phyloP scores from a whole-genome alignment of 768 basidiomycete genomes.

The Calocera viscosa region DNA sequence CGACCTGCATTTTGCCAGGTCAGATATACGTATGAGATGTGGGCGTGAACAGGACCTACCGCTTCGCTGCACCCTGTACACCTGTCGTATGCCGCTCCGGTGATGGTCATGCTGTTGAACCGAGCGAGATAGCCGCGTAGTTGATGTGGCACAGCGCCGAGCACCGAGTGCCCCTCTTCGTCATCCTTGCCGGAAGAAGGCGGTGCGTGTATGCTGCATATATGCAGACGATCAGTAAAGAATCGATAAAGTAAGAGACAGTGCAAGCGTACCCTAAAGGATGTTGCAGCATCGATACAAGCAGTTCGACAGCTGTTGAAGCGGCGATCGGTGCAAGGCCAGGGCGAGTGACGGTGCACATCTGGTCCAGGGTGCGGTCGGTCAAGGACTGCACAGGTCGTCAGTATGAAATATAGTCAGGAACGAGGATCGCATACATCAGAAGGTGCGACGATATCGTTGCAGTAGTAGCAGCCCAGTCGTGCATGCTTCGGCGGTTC shows the following conservation, averaged over 20 bases:
- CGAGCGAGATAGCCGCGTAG: conserved; percentile 80
- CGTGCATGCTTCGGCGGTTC: conserved; percentile 19
- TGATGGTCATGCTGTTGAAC: conserved; percentile 72
- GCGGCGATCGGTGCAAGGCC: conserved; percentile 88
- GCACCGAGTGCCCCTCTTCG: conserved; percentile 37
- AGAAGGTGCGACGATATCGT: conserved; percentile 90
- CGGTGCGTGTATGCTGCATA: conserved; percentile 45
- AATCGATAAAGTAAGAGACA: neutral
- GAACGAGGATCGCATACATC: conserved; percentile 77
- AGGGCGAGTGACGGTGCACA: conserved; percentile 97
- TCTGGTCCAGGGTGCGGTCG: conserved; percentile 91
- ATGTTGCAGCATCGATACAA: conserved; percentile 81
- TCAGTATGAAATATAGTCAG: no score
- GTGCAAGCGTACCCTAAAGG: conserved; percentile 53
- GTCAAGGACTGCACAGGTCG: conserved; percentile 45
- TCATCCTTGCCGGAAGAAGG: conserved; percentile 42
- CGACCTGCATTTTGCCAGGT: conserved; percentile 42
- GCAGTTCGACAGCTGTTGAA: conserved; percentile 82
- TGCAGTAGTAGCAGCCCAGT: conserved; percentile 95
- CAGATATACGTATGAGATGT: neutral
- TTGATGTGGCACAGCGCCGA: conserved; percentile 89
- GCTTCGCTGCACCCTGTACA: conserved; percentile 86
- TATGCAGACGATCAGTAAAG: neutral
- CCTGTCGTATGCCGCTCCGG: conserved; percentile 70
- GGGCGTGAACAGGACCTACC: conserved; percentile 33